These are phyloP conservation scores for Postia placenta DNA, from an alignment of 768 basidiomycete species.

Conservation along the genomic window DNA sequence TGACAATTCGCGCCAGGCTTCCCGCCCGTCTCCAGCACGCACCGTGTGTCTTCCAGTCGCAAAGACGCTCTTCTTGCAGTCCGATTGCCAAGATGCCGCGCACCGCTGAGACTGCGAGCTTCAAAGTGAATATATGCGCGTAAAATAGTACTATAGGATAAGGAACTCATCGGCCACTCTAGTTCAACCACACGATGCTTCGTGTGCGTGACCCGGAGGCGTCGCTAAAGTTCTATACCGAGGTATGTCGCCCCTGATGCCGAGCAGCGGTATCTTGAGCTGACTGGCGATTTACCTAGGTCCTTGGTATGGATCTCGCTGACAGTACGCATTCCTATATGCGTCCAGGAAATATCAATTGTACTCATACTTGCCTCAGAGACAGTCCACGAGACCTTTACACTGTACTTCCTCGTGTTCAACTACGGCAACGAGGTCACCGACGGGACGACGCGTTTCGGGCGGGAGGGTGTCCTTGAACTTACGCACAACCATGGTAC, in stretches of 20 bases:
- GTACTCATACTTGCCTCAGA: constrained; percentile 34
- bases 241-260: constrained; percentile 35
- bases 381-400: constrained; percentile 52
- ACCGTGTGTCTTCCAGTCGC: constrained; percentile 5
- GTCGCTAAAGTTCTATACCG: constrained; percentile 76
- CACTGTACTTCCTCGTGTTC: constrained; percentile 84
- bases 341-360: not conserved
- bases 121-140: constrained; percentile 38
- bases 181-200: constrained; percentile 89
- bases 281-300: constrained; percentile 7
- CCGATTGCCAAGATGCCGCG: constrained; percentile 46
- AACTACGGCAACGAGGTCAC: constrained; percentile 36
- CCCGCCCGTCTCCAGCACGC: constrained; percentile 2
- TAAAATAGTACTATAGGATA: not conserved
- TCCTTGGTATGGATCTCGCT: constrained; percentile 27
- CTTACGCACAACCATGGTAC: constrained; percentile 89
- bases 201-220: constrained; percentile 82
- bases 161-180: no score
- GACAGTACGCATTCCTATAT: constrained; percentile 14
- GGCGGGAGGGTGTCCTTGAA: constrained; percentile 50
- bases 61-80: not conserved
- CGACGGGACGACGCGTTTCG: constrained; percentile 14
- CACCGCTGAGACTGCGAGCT: constrained; percentile 57
- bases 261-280: not conserved
- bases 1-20: not conserved